These are phyloP conservation scores for Mixia osmundae DNA, from an alignment of 1,284 basidiomycete species.

Conservation along the genomic window DNA sequence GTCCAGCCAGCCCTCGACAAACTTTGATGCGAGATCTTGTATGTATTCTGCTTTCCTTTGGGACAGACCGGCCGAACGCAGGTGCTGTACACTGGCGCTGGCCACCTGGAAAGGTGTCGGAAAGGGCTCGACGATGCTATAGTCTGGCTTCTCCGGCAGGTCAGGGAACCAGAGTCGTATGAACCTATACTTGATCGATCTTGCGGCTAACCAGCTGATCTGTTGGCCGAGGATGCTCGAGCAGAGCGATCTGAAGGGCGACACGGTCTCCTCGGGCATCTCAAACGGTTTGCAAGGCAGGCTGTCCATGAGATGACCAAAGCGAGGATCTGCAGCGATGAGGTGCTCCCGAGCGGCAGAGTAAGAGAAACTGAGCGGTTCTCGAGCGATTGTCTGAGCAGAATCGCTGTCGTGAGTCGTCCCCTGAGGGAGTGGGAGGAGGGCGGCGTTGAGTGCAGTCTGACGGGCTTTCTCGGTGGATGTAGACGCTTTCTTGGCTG, in stretches of 20 bases:
- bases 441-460: too few relatives aligned
- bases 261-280: conserved; percentile 26
- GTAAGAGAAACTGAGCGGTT: too few relatives aligned
- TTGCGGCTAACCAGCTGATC: conserved; percentile 71
- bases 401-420: too few relatives aligned
- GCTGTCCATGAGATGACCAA: conserved; percentile 39
- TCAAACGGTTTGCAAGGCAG: conserved; percentile 51
- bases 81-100: conserved; percentile 23
- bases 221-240: conserved; percentile 35
- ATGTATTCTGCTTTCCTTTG: conserved; percentile 66
- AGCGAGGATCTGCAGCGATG: too few relatives aligned
- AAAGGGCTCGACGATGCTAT: conserved; percentile 28
- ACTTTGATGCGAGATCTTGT: conserved; percentile 46
- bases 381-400: too few relatives aligned
- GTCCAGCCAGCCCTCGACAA: conserved; percentile 49
- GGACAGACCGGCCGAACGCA: conserved; percentile 50
- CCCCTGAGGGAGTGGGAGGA: too few relatives aligned
- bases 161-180: conserved; percentile 44
- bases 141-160: conserved; percentile 36
- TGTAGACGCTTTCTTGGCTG: too few relatives aligned
- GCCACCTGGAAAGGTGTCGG: conserved; percentile 48
- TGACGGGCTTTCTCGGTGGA: too few relatives aligned
- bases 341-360: too few relatives aligned
- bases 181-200: conserved; percentile 64
- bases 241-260: conserved; percentile 47